These are phyloP conservation scores for Geoglossum cookeanum DNA, from an alignment of 2,329 filamentous ascomycete genomes.

Conservation along the genomic window DNA sequence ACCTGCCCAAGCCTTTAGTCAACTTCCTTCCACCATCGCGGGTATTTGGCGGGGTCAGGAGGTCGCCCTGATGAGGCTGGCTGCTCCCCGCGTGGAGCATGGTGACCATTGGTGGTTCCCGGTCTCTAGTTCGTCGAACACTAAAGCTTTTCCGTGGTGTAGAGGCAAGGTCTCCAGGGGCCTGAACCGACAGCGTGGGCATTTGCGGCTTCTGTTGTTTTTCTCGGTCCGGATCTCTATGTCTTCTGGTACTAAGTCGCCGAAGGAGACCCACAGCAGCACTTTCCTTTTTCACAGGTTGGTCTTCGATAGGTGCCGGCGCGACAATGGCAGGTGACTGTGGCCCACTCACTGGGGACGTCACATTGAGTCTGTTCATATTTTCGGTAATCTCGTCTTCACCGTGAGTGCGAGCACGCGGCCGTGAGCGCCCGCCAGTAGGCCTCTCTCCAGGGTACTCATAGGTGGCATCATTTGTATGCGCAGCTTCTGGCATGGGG, in stretches of 20 bases:
- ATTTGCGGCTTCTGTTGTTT: conserved; percentile 46
- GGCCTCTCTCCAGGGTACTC: conserved; percentile 81
- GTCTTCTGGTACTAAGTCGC: conserved; percentile 74
- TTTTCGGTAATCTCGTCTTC: conserved; percentile 74
- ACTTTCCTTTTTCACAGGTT: conserved; percentile 62
- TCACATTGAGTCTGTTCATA: conserved; percentile 44
- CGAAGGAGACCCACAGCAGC: conserved; percentile 67
- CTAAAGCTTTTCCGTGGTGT: conserved; percentile 75
- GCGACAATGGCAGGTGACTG: conserved; percentile 32
- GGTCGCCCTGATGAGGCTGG: conserved; percentile 57
- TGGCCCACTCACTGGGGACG: conserved; percentile 25
- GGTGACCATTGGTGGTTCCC: conserved; percentile 29
- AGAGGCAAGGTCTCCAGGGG: conserved; percentile 44
- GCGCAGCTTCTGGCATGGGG: conserved; percentile 61
- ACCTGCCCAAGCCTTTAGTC: conserved; percentile 58
- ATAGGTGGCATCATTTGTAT: conserved; percentile 70
- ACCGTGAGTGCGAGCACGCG: conserved; percentile 78
- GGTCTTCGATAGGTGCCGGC: conserved; percentile 33
- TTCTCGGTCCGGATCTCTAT: conserved; percentile 43
- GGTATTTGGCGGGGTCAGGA: conserved; percentile 54
- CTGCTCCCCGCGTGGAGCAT: conserved; percentile 36
- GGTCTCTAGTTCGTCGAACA: conserved; percentile 43
- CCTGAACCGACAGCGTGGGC: conserved; percentile 64
- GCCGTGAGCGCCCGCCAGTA: conserved; percentile 64
- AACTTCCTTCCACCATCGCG: conserved; percentile 38